Evolutionary conservation across 768 basidiomycete genomes (phyloP).

Genomic region (Psilocybe tampanensis): DNA sequence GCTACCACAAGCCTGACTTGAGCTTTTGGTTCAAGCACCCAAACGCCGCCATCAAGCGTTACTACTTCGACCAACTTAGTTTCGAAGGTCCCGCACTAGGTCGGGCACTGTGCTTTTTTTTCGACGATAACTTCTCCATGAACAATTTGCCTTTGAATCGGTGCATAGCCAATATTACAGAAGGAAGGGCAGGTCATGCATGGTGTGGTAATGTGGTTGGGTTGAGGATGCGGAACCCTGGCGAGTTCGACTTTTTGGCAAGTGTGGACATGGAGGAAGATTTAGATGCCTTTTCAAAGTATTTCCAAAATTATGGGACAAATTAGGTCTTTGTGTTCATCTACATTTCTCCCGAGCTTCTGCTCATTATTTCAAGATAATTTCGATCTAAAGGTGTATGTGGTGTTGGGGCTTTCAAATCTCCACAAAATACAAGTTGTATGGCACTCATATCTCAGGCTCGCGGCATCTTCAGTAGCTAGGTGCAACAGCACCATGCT

Average conservation of each 20-base stretch:
- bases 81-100: slow-evolving; percentile 2
- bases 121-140: slow-evolving; percentile 5
- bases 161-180: neutral
- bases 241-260: neutral
- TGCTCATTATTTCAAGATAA: no score
- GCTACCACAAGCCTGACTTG: neutral
- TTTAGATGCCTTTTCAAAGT: neutral
- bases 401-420: no score
- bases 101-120: neutral
- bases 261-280: slow-evolving; percentile 1
- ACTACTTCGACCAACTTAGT: neutral
- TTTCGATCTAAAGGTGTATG: no score
- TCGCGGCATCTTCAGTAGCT: no score
- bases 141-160: neutral
- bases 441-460: no score
- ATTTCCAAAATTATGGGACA: slow-evolving; percentile 1
- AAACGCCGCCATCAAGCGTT: neutral
- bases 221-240: neutral
- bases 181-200: neutral
- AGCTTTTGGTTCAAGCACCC: slow-evolving; percentile 3
- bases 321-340: neutral
- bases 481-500: no score
- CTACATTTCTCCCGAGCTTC: no score
- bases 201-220: slow-evolving; percentile 6
- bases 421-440: no score